phyloP scores from a whole-genome alignment of 192 early-diverging fungal genomes.

The Mycoemilia scoparia region DNA sequence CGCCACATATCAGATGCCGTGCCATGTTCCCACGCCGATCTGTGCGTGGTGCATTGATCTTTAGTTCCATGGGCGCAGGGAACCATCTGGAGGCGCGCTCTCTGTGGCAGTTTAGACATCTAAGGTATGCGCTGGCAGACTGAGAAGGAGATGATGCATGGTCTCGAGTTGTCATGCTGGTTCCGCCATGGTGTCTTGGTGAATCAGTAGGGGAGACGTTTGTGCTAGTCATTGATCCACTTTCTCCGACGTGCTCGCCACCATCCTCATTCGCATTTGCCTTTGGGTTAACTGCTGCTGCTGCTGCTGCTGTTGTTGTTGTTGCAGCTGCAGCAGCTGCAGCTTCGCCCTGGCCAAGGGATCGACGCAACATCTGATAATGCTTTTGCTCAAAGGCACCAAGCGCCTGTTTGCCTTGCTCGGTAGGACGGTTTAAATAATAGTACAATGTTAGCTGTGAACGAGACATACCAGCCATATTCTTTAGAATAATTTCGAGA shows the following conservation, averaged over 20 bases:
- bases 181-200: slow-evolving; percentile 9
- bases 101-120: slow-evolving; percentile 19
- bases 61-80: slow-evolving; percentile 11
- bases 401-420: slow-evolving; percentile 34
- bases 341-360: slow-evolving; percentile 18
- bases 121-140: not conserved
- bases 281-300: too few species aligned
- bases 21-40: slow-evolving; percentile 4
- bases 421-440: slow-evolving; percentile 41
- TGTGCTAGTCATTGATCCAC: too few species aligned
- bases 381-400: slow-evolving; percentile 43
- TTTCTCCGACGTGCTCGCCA: too few species aligned
- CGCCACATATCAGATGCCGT: slow-evolving; percentile 18
- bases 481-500: slow-evolving; percentile 36
- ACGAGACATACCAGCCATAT: slow-evolving; percentile 21
- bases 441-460: slow-evolving; percentile 39
- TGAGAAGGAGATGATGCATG: not conserved
- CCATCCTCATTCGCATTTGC: too few species aligned
- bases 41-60: slow-evolving; percentile 15
- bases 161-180: slow-evolving; percentile 7
- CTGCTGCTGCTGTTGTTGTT: too few species aligned
- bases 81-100: slow-evolving; percentile 12
- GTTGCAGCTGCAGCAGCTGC: too few species aligned
- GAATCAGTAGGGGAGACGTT: too few species aligned
- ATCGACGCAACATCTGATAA: slow-evolving; percentile 14